A percentile compares a stretch with the other conserved stretches of the same genome.
These are phyloP conservation scores for Saccharomycopsis fermentans DNA, from an alignment of 805 yeast species.

Conservation along the genomic window DNA sequence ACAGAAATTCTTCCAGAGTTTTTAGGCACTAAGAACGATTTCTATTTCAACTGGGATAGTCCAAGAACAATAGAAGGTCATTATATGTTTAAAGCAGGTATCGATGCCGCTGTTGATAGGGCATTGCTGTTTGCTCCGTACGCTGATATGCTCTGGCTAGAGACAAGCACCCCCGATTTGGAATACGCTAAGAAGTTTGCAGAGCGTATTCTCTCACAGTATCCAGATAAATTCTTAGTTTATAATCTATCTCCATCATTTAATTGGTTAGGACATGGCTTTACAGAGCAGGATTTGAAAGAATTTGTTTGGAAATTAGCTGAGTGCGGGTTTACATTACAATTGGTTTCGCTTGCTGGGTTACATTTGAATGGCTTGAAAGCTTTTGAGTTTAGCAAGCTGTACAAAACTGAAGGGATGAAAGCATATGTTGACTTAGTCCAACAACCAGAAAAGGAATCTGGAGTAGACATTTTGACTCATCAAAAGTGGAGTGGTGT, in stretches of 20 bases:
- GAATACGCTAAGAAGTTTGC: constrained; percentile 41
- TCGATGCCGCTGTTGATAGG: constrained; percentile 45
- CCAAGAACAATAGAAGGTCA: constrained; percentile 52
- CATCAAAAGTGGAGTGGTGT: constrained; percentile 60
- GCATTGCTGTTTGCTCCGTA: constrained; percentile 46
- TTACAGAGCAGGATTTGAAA: constrained; percentile 34
- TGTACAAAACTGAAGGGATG: constrained; percentile 46
- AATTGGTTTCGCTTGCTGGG: constrained; percentile 53
- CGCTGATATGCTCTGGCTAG: constrained; percentile 52
- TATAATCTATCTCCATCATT: constrained; percentile 53
- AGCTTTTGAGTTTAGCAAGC: constrained; percentile 40
- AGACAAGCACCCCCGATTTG: constrained; percentile 49
- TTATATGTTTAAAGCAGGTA: constrained; percentile 38
- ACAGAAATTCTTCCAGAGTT: constrained; percentile 5
- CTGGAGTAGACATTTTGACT: constrained; percentile 42
- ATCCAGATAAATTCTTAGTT: constrained; percentile 46
- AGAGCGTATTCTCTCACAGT: constrained; percentile 32
- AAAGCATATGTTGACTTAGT: constrained; percentile 45
- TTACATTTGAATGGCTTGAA: constrained; percentile 43
- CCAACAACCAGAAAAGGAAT: constrained; percentile 36
- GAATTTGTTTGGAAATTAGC: constrained; percentile 45
- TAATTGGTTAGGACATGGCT: constrained; percentile 52
- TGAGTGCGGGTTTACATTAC: constrained; percentile 46
- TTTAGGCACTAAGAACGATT: constrained; percentile 18
- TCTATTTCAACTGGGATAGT: constrained; percentile 49